These are phyloP conservation scores for Penicillium coffeae DNA, from an alignment of 495 filamentous ascomycete species.

Conservation along the genomic window DNA sequence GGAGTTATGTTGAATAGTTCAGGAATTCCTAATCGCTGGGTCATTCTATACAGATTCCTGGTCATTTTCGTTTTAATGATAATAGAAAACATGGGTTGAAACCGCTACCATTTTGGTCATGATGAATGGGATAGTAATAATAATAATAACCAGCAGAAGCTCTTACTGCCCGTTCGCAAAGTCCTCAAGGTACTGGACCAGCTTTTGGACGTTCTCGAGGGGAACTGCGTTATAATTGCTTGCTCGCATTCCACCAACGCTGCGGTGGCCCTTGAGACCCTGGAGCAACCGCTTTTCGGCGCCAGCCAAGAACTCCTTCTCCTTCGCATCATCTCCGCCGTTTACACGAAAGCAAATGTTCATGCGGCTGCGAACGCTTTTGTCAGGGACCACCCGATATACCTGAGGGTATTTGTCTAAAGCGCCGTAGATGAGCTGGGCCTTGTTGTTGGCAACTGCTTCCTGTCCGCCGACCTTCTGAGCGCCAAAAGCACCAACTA, in stretches of 20 bases:
- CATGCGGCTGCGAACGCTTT: constrained; percentile 74
- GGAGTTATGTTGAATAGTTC: constrained; percentile 29
- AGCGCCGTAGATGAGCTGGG: constrained; percentile 65
- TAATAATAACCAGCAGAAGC: background rate
- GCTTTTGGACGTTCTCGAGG: constrained; percentile 55
- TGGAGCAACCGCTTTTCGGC: constrained; percentile 51
- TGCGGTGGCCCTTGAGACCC: constrained; percentile 79
- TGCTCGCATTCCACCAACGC: constrained; percentile 59
- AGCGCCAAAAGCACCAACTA: constrained; percentile 55
- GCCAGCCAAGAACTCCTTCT: constrained; percentile 75
- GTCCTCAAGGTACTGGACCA: constrained; percentile 56
- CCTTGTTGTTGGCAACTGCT: constrained; percentile 65
- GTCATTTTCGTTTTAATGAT: constrained; percentile 3
- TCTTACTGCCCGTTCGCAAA: constrained; percentile 44
- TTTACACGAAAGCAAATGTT: constrained; percentile 83
- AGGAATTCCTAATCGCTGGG: constrained; percentile 10
- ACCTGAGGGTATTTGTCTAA: constrained; percentile 66
- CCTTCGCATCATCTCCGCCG: constrained; percentile 52
- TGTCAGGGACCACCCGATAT: constrained; percentile 71
- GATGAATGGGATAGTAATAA: no score
- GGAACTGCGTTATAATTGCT: constrained; percentile 61
- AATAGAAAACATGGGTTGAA: constrained; percentile 14
- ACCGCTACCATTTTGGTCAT: constrained; percentile 3
- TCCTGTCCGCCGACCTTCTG: constrained; percentile 64
- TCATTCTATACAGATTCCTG: constrained; percentile 12